These are phyloP conservation scores for Raffaelea albimanens DNA, from an alignment of 2,329 filamentous ascomycete species.

Conservation along the genomic window DNA sequence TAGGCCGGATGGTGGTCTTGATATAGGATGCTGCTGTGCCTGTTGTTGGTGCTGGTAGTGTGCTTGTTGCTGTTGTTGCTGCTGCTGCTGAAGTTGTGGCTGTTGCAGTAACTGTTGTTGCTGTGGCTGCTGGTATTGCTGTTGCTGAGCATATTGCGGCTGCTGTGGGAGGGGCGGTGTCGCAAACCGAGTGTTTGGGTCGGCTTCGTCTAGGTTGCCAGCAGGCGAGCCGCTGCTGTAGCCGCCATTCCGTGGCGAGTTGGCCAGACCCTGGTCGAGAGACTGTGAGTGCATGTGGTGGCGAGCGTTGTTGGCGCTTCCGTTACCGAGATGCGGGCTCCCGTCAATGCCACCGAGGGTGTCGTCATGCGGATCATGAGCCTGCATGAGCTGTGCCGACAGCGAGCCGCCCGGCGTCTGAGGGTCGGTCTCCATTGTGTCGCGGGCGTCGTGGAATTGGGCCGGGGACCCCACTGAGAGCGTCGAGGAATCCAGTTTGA, in stretches of 20 bases:
- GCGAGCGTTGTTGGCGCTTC: conserved; percentile 14
- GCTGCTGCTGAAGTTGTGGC: conserved; percentile 7
- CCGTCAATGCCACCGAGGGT: conserved; percentile 39
- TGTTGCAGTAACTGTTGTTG: conserved; percentile 5
- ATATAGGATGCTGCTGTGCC: conserved; percentile 35
- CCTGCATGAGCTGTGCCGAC: conserved; percentile 6
- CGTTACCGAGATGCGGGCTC: conserved; percentile 30
- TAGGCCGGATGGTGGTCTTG: conserved; percentile 46
- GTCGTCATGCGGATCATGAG: conserved; percentile 35
- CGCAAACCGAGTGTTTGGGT: conserved; percentile 6
- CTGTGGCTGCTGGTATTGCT: conserved; percentile 8
- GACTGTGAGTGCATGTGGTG: conserved; percentile 38
- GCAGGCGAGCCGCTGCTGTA: conserved; percentile 3
- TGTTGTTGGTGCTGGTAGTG: conserved; percentile 32
- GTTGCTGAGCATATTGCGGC: conserved; percentile 4
- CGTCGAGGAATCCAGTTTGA: conserved; percentile 41
- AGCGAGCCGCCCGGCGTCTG: conserved; percentile 10
- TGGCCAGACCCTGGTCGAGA: conserved; percentile 36
- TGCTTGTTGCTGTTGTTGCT: conserved; percentile 8
- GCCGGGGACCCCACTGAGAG: conserved; percentile 38
- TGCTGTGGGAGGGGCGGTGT: conserved; percentile 12
- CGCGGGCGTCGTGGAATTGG: conserved; percentile 42
- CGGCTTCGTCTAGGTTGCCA: conserved; percentile 21
- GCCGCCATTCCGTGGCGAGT: conserved; percentile 24
- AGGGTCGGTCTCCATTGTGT: conserved; percentile 40